Conservation (phyloP, 345 rosid genomes). For the Moricandia arvensis region DNA sequence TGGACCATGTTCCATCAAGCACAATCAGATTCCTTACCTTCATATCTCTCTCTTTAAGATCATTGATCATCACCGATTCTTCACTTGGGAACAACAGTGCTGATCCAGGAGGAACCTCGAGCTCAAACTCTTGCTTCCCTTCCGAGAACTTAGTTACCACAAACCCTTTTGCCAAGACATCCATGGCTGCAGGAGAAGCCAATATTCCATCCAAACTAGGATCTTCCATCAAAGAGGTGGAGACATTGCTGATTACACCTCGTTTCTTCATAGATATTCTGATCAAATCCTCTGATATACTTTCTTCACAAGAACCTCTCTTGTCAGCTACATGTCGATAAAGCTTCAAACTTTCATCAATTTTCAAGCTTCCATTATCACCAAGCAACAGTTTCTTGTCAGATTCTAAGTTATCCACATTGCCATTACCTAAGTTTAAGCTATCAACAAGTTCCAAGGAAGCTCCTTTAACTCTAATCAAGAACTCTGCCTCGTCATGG, state of each 20-base stretch:
- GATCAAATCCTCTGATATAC: not conserved
- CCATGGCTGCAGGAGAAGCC: constrained; percentile 37
- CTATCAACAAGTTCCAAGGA: constrained; percentile 26
- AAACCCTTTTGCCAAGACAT: constrained; percentile 62
- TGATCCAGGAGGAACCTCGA: constrained; percentile 60
- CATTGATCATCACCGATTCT: constrained; percentile 47
- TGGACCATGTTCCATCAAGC: constrained; percentile 84
- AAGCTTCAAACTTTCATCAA: constrained; percentile 20
- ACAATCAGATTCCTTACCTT: constrained; percentile 69
- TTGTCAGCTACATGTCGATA: not conserved
- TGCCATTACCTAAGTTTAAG: constrained; percentile 22
- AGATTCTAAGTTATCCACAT: not conserved
- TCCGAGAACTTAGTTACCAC: constrained; percentile 49
- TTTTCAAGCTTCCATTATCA: constrained; percentile 8
- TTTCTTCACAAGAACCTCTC: constrained; percentile 9
- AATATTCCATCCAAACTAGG: constrained; percentile 46
- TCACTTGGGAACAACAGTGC: constrained; percentile 65
- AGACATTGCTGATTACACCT: constrained; percentile 44
- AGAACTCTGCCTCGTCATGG: constrained; percentile 51
- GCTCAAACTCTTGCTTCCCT: constrained; percentile 57
- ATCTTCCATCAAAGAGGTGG: constrained; percentile 32
- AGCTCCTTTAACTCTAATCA: constrained; percentile 38
- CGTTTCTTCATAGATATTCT: constrained; percentile 41
- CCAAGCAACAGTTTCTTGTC: constrained; percentile 13
- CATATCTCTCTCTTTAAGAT: constrained; percentile 42